phyloP scores from a whole-genome alignment of 202 grass and related monocot genomes.

The Elaeis oleifera region DNA sequence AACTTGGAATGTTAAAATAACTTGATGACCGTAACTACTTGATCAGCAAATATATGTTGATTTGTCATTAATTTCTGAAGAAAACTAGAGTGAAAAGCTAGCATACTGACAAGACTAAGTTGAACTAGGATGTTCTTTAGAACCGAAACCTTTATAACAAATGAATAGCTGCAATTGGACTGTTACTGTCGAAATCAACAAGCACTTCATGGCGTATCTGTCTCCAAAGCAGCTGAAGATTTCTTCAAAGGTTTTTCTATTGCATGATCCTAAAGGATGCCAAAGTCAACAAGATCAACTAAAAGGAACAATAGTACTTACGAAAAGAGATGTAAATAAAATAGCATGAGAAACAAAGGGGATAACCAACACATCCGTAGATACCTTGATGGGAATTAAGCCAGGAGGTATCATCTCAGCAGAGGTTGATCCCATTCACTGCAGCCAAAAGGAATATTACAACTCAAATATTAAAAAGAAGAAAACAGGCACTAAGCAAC shows the following conservation, averaged over 20 bases:
- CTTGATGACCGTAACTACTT: background rate
- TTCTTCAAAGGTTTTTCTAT: constrained; percentile 63
- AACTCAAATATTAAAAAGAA: too few relatives aligned
- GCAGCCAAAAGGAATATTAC: constrained; percentile 6
- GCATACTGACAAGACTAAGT: too few relatives aligned
- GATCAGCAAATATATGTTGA: too few relatives aligned
- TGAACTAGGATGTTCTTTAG: background rate
- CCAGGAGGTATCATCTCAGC: constrained; percentile 56
- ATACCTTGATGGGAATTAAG: constrained; percentile 79
- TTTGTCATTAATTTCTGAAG: too few relatives aligned
- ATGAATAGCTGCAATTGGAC: constrained; percentile 54
- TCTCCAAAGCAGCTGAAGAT: constrained; percentile 34
- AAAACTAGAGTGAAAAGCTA: too few relatives aligned
- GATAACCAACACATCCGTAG: background rate
- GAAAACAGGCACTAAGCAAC: too few relatives aligned
- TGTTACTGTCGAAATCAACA: constrained; percentile 59
- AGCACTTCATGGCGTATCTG: constrained; percentile 38
- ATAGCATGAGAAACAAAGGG: background rate
- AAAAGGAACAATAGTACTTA: background rate
- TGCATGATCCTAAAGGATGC: constrained; percentile 74
- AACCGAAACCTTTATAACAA: constrained; percentile 85
- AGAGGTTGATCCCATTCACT: constrained; percentile 97
- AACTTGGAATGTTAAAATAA: background rate
- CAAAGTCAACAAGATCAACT: background rate
- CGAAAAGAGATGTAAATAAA: background rate